Base-by-base conservation (phyloP, 306 rosid genomes). In the Sicyos baderoa region DNA sequence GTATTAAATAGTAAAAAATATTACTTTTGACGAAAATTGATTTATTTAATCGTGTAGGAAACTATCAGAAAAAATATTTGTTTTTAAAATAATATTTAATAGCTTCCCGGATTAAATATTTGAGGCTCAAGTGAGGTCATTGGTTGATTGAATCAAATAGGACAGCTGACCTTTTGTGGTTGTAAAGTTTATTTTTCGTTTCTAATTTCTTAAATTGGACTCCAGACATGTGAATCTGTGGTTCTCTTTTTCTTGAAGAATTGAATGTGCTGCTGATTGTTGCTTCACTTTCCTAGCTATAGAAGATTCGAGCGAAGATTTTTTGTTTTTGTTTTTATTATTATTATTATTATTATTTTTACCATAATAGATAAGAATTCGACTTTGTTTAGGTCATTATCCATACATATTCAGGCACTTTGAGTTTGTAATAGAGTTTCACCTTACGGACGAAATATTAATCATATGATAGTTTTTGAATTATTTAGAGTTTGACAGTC, bases 361-460 rank as follows among this genome's bases (percentile, higher is more conserved):
- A 29, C 48, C 48, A 60, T n/a, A 7, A 5, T 9, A 16, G 17
- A n/a, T 16, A 16, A 35, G 48, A 60, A 32, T 35, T 60, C 16
- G 15, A 17, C 67, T 32, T n/a, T 32, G 48, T 60, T 60, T 62
- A 10, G 52, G 69, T 29, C 47, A 40, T 18, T 62, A n/a, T 62
- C 48, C 25, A 40, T 40, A 37, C 44, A 32, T 6, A 62, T 62
- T 17, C 68, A 35, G 7, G 12, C 27, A 14, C 44, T 23, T 32
- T 15, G 22, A 61, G 68, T 18, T 17, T 35, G 68, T 62, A 37
- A 62, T 37, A 51, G 51, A 62, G 29, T 60, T 60, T 60, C 67
- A 60, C 49, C 15, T 16, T n/a, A 15, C 68, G 29, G 29, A 25
- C 13, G 5, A 18, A 51, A 11, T 61, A 16, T 29, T 21, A 59